Base-by-base conservation (phyloP, 2,329 filamentous ascomycete genomes). In the Chaetoscypha palmicola region DNA sequence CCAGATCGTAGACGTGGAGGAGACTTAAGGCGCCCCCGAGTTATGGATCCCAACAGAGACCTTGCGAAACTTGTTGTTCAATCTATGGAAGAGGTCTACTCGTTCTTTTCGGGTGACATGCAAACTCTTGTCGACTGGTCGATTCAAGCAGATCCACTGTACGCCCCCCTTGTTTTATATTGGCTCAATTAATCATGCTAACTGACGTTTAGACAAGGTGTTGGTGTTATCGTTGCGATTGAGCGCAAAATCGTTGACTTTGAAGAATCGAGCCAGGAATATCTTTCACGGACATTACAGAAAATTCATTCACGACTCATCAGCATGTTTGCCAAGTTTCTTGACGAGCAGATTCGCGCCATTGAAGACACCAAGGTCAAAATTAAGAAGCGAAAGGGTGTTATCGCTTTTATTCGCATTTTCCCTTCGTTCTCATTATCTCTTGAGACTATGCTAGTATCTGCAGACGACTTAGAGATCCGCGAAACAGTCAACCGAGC, bases 311-410 rank as follows among this genome's bases (percentile, higher is more conserved):
- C 79, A 44, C 77, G 77, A 32, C 71, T 97, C 14, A 79, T 84
- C 53, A 75, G 77, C 2, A 77, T 86, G 2, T 96, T 95, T 68
- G 81, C 76, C 49, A 88, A 86, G 50, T 96, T 97, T 57, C 80
- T 97, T 7, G 91, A 97, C 54, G 88, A 95, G 52, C 92, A 98
- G 63, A 85, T 97, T 47, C 86, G 87, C 20, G 90, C 89, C 4
- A 95, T 97, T 51, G 92, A 97, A 66, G 92, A 97, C 49, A 97
- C 90, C 30, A 97, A 97, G 66, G 91, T 98, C 64, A 96, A 96
- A 71, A 89, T 96, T 66, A 96, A 95, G 72, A 97, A 97, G 72
- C 84, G 92, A 54, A 96, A 94, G 68, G 91, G 92, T 9, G 87
- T 98, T 45, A 96, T 97, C 57, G 82, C 83, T 12, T 97, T 97